Conservation (phyloP, 306 rosid genomes). For the Sphenostylis stenocarpa region DNA sequence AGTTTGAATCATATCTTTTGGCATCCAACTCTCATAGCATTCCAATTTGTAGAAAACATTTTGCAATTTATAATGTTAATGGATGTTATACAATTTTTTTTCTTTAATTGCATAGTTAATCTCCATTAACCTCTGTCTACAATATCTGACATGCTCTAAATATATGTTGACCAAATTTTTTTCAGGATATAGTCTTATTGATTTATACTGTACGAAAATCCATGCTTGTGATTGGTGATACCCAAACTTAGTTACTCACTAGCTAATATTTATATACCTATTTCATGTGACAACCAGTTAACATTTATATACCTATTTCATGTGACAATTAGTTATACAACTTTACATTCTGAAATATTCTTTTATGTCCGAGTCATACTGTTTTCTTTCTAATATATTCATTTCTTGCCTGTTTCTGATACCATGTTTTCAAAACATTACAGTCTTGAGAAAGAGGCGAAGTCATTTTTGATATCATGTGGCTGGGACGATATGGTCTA, state of each 20-base stretch:
- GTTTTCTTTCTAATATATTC: neutral
- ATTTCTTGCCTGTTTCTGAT: conserved; percentile 26
- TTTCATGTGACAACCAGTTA: conserved; percentile 15
- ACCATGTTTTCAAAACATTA: conserved; percentile 23
- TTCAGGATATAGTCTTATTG: neutral
- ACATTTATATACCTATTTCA: conserved; percentile 3
- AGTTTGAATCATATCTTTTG: conserved; percentile 4
- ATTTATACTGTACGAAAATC: conserved; percentile 10
- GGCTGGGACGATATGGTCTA: conserved; percentile 73
- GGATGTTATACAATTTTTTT: neutral
- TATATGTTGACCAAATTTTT: neutral
- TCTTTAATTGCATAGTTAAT: neutral
- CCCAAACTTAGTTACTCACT: neutral
- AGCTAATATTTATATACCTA: neutral
- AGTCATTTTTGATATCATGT: conserved; percentile 66
- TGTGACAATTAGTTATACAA: conserved; percentile 11
- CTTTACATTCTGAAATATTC: conserved; percentile 4
- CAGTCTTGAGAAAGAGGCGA: conserved; percentile 71
- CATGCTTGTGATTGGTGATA: neutral
- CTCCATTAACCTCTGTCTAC: neutral
- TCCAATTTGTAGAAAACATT: conserved; percentile 12
- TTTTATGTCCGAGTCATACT: neutral
- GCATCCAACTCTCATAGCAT: neutral
- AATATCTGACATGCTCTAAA: neutral
- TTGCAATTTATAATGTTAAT: conserved; percentile 4